phyloP scores from a whole-genome alignment of 495 filamentous ascomycete genomes.

The Peziza echinospora region DNA sequence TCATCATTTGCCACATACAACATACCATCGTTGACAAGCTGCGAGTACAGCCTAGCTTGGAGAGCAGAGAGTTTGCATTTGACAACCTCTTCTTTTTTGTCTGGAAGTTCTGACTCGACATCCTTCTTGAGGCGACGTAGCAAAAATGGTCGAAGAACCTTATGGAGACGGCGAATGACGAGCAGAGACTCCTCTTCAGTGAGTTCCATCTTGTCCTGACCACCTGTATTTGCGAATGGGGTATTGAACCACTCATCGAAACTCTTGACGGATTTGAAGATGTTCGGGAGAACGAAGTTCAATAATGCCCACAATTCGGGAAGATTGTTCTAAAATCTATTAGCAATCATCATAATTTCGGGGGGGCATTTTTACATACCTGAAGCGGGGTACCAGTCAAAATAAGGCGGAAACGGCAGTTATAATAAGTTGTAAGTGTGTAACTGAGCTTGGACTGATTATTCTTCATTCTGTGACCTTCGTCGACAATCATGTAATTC shows the following conservation, averaged over 20 bases:
- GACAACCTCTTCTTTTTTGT: conserved; percentile 97
- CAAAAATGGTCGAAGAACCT: conserved; percentile 91
- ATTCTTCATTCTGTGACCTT: conserved; percentile 99
- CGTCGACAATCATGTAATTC: conserved; percentile 99
- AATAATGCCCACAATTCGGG: conserved; percentile 91
- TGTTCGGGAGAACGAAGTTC: conserved; percentile 93
- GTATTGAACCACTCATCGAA: conserved; percentile 99
- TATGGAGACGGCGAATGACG: conserved; percentile 93
- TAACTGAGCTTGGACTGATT: conserved; percentile 87
- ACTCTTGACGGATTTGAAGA: conserved; percentile 97
- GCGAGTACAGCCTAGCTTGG: conserved; percentile 83
- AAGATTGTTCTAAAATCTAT: conserved; percentile 91
- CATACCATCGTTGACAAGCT: conserved; percentile 85
- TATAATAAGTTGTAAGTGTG: conserved; percentile 86
- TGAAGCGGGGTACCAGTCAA: conserved; percentile 92
- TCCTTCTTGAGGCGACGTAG: conserved; percentile 97
- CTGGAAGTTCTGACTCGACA: conserved; percentile 93
- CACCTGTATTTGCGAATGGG: conserved; percentile 92
- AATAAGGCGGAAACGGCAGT: conserved; percentile 82
- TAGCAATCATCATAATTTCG: conserved; percentile 91
- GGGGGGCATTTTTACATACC: conserved; percentile 87
- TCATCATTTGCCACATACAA: conserved; percentile 71
- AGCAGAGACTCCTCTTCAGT: conserved; percentile 98
- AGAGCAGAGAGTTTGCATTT: conserved; percentile 95
- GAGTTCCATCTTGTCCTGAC: conserved; percentile 94